Conservation (phyloP, 306 rosid genomes). For the Prunus salicina region DNA sequence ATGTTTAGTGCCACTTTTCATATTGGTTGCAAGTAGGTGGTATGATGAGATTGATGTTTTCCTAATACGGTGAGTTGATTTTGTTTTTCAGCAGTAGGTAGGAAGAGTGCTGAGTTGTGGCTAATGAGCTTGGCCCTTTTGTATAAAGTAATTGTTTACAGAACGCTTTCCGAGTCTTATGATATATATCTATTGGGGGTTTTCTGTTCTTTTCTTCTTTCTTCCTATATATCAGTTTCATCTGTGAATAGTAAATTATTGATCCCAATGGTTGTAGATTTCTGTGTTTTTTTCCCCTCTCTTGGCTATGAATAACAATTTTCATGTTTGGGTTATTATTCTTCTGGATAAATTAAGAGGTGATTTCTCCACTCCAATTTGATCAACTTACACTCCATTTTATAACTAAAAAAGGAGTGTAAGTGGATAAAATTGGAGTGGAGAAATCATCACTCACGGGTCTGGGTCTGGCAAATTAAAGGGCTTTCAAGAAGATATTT, state of each 20-base stretch:
- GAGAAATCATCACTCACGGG: no score
- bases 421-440: no score
- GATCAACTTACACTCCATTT: no score
- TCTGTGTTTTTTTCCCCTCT: no score
- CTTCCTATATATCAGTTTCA: neutral
- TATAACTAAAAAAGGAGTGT: no score
- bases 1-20: constrained; percentile 9
- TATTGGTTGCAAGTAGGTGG: neutral
- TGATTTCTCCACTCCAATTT: no score
- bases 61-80: constrained; percentile 22
- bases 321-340: no score
- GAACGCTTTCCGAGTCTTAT: constrained; percentile 15
- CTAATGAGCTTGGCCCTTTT: constrained; percentile 16
- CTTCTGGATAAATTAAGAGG: no score
- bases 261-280: no score
- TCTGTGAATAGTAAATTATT: neutral
- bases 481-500: no score
- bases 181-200: neutral
- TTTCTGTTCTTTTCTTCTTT: neutral
- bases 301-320: no score
- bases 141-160: constrained; percentile 10
- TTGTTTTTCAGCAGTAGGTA: constrained; percentile 7
- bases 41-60: constrained; percentile 18
- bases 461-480: no score
- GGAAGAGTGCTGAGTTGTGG: constrained; percentile 17